Base-by-base conservation (phyloP, 176 grass and related monocot genomes). In the Triticum dicoccoides region DNA sequence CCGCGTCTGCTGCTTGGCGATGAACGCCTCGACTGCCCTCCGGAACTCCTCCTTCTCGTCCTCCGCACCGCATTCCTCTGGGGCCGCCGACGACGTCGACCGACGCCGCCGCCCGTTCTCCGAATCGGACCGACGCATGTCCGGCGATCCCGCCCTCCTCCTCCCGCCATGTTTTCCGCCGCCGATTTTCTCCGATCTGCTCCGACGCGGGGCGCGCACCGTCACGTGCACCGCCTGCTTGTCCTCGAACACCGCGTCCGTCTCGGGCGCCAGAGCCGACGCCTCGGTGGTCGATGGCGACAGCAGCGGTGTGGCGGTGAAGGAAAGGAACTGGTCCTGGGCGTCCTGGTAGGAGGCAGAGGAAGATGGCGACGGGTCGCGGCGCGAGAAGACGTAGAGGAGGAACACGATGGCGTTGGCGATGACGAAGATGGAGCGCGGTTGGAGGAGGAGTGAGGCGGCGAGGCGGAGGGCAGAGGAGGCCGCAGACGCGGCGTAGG, bases 21-120 rank as follows among this genome's bases (percentile, higher is more conserved):
- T 98, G 84, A 92, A 98, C 65, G 86, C 84, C 68, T 98, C 96
- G 1, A 98, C 78, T 59, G 35, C 85, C 39, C 21, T 82, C 69
- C 90, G 83, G 87, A 98, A 98, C 73, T 87, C 91, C 41, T 88
- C 95, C 10, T 39, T 20, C 68, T 38, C 83, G 30, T 92, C 88
- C 38, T 82, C 86, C 23, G 44, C 67, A 1, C 65, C 76, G 80
- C 65, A 83, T 38, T 89, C 90, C 83, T 27, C 88, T 58, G 54
- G 34, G 13, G 21, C 21, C 8, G 83, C 65, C 9, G 42, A 79
- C 61, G 69, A 80, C n/a, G 17, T 39, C 33, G 47, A 75, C 25
- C 84, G 83, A 64, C 29, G 86, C n/a, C 84, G 47, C 13, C 83
- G 80, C 18, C 33, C 65, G 15, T 78, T 76, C 45, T 92, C 86